Evolutionary conservation across 345 rosid genomes (phyloP), one percentile per base, ranked within the genome.

Genomic region (Passiflora organensis): DNA sequence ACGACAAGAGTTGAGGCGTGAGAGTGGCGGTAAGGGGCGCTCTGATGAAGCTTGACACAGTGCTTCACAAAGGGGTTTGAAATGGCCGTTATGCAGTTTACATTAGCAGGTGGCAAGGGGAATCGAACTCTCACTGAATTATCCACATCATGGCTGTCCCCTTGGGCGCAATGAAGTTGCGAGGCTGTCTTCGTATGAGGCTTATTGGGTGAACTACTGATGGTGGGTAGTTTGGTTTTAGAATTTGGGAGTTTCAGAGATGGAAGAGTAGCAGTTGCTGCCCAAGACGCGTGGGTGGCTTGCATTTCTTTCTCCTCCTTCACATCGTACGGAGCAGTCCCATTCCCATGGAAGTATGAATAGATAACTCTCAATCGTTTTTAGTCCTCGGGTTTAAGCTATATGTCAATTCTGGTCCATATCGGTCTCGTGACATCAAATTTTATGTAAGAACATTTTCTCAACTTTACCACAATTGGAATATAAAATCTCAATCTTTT

Each of bases 41-140:
- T 82, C 39, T 71, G 84, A 6, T 78, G 80, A 45, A 91, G 96
- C 83, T 84, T 91, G 43, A 84, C 75, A 62, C 98, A 91, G 77
- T 88, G 96, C 69, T 84, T 88, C 28, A 91, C 82, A 61, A 86
- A 86, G 25, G 96, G 83, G 73, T 91, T 91, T 37, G 94, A 67
- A 16, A 91, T 70, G 72, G 96, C 86, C 2, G 82, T 61, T 45
- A 91, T 80, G 54, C 69, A 70, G 9, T 80, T 67, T 18, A 83
- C 72, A 63, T 77, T 79, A 28, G 74, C 19, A 12, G 66, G 70
- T 14, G 82, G 87, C 20, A 81, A 60, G 2, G 65, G 17, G 56
- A 64, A 70, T 43, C 28, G 66, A 13, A 43, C 56, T 23, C 46
- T 49, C 38, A 23, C 53, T 17, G 43, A 28, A 39, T 34, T 55